Conservation (phyloP, 2,329 filamentous ascomycete genomes). For the Westerdykella sp. region DNA sequence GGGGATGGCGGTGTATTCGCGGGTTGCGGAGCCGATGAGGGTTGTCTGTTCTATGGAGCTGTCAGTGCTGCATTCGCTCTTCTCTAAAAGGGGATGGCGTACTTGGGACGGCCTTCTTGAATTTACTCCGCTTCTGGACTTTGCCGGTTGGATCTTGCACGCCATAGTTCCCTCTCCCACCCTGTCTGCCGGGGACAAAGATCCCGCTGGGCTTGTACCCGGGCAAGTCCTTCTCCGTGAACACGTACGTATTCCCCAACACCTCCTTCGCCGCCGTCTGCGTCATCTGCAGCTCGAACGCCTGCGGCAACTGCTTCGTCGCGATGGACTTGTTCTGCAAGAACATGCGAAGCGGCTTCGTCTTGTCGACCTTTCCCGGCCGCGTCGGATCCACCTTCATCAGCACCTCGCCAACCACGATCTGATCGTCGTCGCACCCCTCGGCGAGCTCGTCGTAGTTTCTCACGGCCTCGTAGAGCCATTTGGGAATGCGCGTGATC, state of each 20-base stretch:
- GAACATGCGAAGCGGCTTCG: conserved; percentile 57
- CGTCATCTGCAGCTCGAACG: conserved; percentile 70
- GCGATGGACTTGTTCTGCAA: conserved; percentile 58
- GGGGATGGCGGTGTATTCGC: conserved; percentile 48
- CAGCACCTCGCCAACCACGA: conserved; percentile 34
- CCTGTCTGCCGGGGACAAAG: conserved; percentile 14
- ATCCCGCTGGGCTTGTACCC: conserved; percentile 52
- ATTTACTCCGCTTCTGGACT: conserved; percentile 31
- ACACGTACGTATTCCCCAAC: conserved; percentile 84
- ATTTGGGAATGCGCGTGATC: conserved; percentile 36
- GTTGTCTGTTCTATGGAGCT: conserved; percentile 39
- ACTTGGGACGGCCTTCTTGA: conserved; percentile 33
- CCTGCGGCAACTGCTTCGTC: conserved; percentile 73
- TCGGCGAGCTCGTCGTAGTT: conserved; percentile 33
- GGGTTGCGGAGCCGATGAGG: conserved; percentile 55
- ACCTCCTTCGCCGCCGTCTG: conserved; percentile 43
- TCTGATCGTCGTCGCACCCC: conserved; percentile 34
- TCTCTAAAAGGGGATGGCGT: background rate
- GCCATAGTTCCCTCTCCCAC: conserved; percentile 16
- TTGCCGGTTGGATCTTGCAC: conserved; percentile 29
- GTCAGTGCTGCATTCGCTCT: background rate
- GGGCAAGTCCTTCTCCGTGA: conserved; percentile 87
- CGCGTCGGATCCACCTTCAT: conserved; percentile 17
- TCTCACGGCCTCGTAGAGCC: conserved; percentile 34
- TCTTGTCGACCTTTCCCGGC: conserved; percentile 22